Conservation (phyloP, 768 basidiomycete species). For the Piloderma croceum region DNA sequence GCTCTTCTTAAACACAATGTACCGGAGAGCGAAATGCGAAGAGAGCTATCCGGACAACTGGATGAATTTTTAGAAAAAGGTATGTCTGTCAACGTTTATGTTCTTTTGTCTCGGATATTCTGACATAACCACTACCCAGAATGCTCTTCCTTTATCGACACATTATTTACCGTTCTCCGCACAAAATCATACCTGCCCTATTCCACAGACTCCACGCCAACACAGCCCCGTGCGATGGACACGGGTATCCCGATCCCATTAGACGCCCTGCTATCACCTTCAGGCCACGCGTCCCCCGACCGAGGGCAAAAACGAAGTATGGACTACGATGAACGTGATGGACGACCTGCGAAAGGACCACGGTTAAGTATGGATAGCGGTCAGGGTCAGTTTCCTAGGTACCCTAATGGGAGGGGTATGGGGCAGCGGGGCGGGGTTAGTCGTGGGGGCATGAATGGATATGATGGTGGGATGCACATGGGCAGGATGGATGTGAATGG, state of each 20-base stretch:
- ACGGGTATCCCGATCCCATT: constrained; percentile 78
- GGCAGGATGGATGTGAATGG: constrained; percentile 23
- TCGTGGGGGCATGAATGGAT: constrained; percentile 29
- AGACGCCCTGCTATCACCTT: constrained; percentile 51
- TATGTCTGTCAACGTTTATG: constrained; percentile 25
- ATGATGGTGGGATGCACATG: constrained; percentile 31
- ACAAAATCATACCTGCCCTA: constrained; percentile 85
- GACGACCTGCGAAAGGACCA: constrained; percentile 65
- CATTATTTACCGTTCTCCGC: constrained; percentile 77
- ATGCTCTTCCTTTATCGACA: constrained; percentile 72
- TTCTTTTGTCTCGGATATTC: constrained; percentile 11
- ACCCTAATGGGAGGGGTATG: constrained; percentile 38
- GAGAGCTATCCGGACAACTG: constrained; percentile 69
- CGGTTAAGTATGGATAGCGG: constrained; percentile 58
- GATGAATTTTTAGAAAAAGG: constrained; percentile 94
- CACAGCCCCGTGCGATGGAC: constrained; percentile 38
- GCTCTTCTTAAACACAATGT: constrained; percentile 90
- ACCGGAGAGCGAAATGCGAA: constrained; percentile 74
- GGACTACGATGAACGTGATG: constrained; percentile 57
- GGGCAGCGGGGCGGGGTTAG: constrained; percentile 40
- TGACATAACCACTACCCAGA: constrained; percentile 34
- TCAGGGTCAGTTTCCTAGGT: constrained; percentile 66
- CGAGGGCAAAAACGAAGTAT: constrained; percentile 61
- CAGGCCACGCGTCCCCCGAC: constrained; percentile 39
- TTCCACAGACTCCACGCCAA: constrained; percentile 36